Base-by-base conservation (phyloP, 2,329 filamentous ascomycete species). In the Fusarium incarnatum region DNA sequence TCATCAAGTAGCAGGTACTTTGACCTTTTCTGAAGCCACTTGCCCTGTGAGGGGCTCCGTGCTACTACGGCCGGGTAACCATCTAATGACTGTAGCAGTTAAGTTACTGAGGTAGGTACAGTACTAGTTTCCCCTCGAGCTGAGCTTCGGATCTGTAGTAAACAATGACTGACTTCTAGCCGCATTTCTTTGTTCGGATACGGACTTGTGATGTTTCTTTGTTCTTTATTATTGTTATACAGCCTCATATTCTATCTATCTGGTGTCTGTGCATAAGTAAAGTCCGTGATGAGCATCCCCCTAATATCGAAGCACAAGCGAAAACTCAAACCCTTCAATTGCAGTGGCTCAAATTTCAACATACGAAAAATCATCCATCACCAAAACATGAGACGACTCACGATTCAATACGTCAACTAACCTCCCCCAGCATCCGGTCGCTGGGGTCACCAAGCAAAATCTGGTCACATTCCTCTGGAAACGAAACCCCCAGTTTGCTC, bases 401-500 rank as follows among this genome's bases (percentile, higher is more conserved):
- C 34, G 41, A 58, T 62, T 27, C 53, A 25, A 52, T 34, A 61
- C 23, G 34, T 68, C 63, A 60, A 64, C 44, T 50, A 53, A 27
- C 42, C 50, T 18, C 48, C 56, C 28, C 49, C 56, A 73, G 48
- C 57, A 53, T 58, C 47, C 56, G 62, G 71, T 69, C 68, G 59
- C 49, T 62, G 50, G 69, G 58, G 66, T 28, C 69, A 68, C 70
- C 55, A 41, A 61, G 37, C 42, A 75, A 72, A 72, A 73, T 71
- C 65, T 63, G 45, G 59, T 42, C 45, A 60, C 68, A 75, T 75
- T 75, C 72, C 73, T 75, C 70, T 73, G 68, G 71, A 73, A 73
- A 75, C 73, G 52, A 68, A 60, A 53, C 44, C 54, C 30, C 37
- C 44, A 54, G 53, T 42, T 68, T 70, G 61, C 48, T 54, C 45